These are phyloP conservation scores for Candida glucosophila DNA, from an alignment of 1,139 yeast genomes.

Conservation along the genomic window DNA sequence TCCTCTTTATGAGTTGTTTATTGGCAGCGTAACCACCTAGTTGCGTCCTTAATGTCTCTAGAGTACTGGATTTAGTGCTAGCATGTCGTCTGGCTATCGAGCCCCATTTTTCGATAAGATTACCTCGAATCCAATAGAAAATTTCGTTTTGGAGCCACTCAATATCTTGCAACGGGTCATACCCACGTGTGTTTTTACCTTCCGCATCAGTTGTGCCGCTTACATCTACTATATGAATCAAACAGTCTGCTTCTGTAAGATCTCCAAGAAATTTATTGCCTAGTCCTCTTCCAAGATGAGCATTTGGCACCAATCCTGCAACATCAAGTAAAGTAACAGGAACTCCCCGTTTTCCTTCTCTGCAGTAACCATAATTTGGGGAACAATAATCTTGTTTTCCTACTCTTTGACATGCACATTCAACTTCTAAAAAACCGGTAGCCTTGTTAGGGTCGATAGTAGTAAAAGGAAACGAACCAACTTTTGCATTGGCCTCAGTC, in stretches of 20 bases:
- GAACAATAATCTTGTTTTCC: constrained; percentile 60
- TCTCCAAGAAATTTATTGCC: constrained; percentile 94
- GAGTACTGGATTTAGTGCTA: constrained; percentile 58
- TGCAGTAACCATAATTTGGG: constrained; percentile 94
- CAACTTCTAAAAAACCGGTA: constrained; percentile 80
- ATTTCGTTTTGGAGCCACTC: constrained; percentile 97
- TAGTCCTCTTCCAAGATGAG: constrained; percentile 75
- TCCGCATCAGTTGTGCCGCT: constrained; percentile 95
- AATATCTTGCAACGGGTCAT: constrained; percentile 85
- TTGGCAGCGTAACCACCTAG: constrained; percentile 94
- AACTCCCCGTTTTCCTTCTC: constrained; percentile 73
- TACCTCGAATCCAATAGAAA: constrained; percentile 88
- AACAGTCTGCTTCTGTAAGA: constrained; percentile 90
- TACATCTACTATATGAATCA: constrained; percentile 94
- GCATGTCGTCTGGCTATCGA: constrained; percentile 66
- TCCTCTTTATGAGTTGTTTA: constrained; percentile 64
- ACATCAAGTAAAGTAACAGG: constrained; percentile 88
- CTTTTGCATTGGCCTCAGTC: constrained; percentile 93
- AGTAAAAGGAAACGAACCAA: constrained; percentile 95
- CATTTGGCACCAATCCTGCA: constrained; percentile 96
- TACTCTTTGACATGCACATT: constrained; percentile 80
- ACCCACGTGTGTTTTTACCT: constrained; percentile 90
- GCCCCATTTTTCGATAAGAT: constrained; percentile 86
- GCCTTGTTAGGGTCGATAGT: constrained; percentile 97
- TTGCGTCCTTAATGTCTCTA: constrained; percentile 83